Percentiles rank a stretch among this genome's conserved stretches.
Conservation (phyloP, 179 eudicot species). For the Spergularia azorica region DNA sequence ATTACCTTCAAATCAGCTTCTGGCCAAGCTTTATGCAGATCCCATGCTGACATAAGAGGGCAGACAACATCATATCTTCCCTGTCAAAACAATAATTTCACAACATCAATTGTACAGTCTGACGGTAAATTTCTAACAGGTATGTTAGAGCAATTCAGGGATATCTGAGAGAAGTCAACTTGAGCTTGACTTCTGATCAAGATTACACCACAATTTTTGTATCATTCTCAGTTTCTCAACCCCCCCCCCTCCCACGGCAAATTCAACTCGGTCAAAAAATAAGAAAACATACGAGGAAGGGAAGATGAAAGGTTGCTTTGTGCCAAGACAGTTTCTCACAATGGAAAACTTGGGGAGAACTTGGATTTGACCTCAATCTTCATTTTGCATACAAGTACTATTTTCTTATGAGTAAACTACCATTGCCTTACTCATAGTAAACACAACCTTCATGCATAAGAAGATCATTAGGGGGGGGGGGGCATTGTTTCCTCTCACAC, state of each 20-base stretch:
- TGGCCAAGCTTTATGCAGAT: constrained; percentile 98
- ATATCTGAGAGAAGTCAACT: background rate
- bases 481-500: no score
- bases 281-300: no score
- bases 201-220: background rate
- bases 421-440: no score
- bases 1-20: constrained; percentile 67
- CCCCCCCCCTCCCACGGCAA: background rate
- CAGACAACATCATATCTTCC: constrained; percentile 91
- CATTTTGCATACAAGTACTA: background rate
- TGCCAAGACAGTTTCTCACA: no score
- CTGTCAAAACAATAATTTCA: constrained; percentile 43
- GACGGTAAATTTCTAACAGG: constrained; percentile 1
- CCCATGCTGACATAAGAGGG: constrained; percentile 99
- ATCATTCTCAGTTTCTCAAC: background rate
- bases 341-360: background rate
- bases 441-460: no score
- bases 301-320: background rate
- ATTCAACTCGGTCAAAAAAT: background rate
- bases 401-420: background rate
- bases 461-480: no score
- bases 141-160: background rate
- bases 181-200: no score
- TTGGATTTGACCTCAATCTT: background rate
- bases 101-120: background rate